phyloP scores from a whole-genome alignment of 139 green algal genomes.

The Edaphochlamys debaryana region DNA sequence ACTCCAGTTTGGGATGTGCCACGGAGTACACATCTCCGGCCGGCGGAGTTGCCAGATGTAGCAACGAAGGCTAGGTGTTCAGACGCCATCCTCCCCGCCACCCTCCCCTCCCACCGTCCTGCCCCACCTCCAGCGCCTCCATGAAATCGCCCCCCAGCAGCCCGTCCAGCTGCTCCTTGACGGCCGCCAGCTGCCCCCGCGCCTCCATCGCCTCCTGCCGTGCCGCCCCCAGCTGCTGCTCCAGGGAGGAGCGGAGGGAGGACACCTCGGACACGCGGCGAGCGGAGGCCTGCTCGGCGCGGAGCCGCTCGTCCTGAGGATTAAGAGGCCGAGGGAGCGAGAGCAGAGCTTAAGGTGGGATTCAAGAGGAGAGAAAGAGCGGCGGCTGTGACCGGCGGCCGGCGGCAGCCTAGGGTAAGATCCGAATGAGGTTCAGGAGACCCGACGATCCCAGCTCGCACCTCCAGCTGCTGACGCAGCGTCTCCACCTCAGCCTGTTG shows the following conservation, averaged over 20 bases:
- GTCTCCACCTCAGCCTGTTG: conserved; percentile 17
- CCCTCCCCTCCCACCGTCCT: not conserved
- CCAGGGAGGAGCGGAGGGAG: conserved; percentile 30
- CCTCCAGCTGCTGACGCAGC: conserved; percentile 13
- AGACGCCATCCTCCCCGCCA: not conserved
- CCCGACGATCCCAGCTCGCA: not conserved
- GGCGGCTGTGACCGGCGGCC: too few species aligned
- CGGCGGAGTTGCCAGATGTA: too few species aligned
- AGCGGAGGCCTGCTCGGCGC: conserved; percentile 5
- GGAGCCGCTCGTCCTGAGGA: not conserved
- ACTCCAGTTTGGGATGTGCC: too few species aligned
- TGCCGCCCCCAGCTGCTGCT: conserved; percentile 25
- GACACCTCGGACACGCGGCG: conserved; percentile 40
- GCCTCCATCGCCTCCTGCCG: conserved; percentile 32
- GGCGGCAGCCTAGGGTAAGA: too few species aligned
- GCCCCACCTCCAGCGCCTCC: conserved; percentile 1
- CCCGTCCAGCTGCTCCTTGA: conserved; percentile 42
- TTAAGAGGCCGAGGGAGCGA: too few species aligned
- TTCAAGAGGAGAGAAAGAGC: too few species aligned
- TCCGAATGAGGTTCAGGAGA: too few species aligned
- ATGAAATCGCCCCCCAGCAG: conserved; percentile 22
- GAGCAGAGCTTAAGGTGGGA: too few species aligned
- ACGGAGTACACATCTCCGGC: too few species aligned
- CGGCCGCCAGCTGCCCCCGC: conserved; percentile 8
- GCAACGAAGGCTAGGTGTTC: too few species aligned